phyloP scores from a whole-genome alignment of 345 rosid genomes.

The Bruguiera parviflora region DNA sequence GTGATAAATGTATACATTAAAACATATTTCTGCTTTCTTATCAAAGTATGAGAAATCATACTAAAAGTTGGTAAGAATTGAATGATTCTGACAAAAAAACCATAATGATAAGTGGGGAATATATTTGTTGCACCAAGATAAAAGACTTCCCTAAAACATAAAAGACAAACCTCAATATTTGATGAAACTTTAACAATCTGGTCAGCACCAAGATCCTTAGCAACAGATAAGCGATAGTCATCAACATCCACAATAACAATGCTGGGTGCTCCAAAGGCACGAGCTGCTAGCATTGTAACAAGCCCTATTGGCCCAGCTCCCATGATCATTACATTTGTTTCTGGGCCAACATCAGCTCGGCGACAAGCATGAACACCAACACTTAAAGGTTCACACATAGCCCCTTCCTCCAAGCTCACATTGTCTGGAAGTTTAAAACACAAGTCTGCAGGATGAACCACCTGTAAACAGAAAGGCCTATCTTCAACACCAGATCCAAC shows the following conservation, averaged over 20 bases:
- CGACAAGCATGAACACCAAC: conserved; percentile 96
- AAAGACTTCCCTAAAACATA: neutral
- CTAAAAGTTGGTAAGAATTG: too few species aligned
- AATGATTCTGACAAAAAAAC: too few species aligned
- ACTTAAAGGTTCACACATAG: conserved; percentile 95
- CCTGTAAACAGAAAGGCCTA: conserved; percentile 35
- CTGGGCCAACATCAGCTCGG: conserved; percentile 76
- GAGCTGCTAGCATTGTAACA: conserved; percentile 81
- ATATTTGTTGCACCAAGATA: too few species aligned
- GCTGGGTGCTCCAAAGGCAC: conserved; percentile 87
- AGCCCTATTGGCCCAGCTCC: conserved; percentile 98
- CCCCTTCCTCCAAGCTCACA: conserved; percentile 93
- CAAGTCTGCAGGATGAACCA: conserved; percentile 84
- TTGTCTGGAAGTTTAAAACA: conserved; percentile 89
- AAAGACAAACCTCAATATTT: conserved; percentile 46
- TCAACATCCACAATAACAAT: conserved; percentile 76
- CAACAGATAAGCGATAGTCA: conserved; percentile 66
- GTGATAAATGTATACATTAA: too few species aligned
- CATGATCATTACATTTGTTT: conserved; percentile 67
- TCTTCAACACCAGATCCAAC: neutral
- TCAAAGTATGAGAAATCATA: too few species aligned
- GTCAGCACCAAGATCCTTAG: conserved; percentile 72
- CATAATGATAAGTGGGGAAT: too few species aligned
- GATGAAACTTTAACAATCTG: conserved; percentile 63
- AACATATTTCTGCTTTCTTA: too few species aligned